Base-by-base conservation (phyloP, 495 filamentous ascomycete genomes). In the Parathielavia appendiculata region DNA sequence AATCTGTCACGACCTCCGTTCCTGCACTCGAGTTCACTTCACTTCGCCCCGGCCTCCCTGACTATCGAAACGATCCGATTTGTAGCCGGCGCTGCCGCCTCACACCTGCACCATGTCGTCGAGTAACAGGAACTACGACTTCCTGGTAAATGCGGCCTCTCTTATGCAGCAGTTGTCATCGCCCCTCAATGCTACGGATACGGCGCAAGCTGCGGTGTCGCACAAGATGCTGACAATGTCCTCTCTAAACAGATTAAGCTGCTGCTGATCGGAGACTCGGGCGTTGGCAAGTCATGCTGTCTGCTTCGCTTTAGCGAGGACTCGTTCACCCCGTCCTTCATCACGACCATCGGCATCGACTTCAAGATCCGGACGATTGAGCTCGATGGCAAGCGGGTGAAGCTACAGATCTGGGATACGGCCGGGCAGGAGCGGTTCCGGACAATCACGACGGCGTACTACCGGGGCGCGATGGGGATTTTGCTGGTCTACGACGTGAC, bases 281-380 rank as follows among this genome's bases (percentile, higher is more conserved):
- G 93, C 59, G 93, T 97, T 11, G 93, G 93, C 64, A 98, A 98
- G 76, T 97, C 93, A 60, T 98, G 93, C 82, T 98, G 93, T 76
- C 83, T 98, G 67, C 80, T 98, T 62, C 90, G 93, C 66, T 98
- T 98, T 79, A 96, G 91, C 73, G 93, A 98, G 77, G 93, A 98
- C 77, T 96, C 91, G 12, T 98, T 98, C 77, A 98, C 87, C 34
- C 93, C 93, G 36, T 96, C 91, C 60, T 98, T 97, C 79, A 98
- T 98, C 78, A 97, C 93, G 30, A 98, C 93, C 51, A 97, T 99
- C 74, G 93, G 93, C 57, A 99, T 99, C 77, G 93, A 99, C 74
- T 98, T 98, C 79, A 98, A 98, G 81, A 98, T 98, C 66, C 84
- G 93, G 48, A 98, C 93, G 57, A 98, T 98, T 75, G 93, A 98